Evolutionary conservation across 805 yeast species (phyloP), one percentile per base, ranked within the genome.

Genomic region (Kazachstania africana): DNA sequence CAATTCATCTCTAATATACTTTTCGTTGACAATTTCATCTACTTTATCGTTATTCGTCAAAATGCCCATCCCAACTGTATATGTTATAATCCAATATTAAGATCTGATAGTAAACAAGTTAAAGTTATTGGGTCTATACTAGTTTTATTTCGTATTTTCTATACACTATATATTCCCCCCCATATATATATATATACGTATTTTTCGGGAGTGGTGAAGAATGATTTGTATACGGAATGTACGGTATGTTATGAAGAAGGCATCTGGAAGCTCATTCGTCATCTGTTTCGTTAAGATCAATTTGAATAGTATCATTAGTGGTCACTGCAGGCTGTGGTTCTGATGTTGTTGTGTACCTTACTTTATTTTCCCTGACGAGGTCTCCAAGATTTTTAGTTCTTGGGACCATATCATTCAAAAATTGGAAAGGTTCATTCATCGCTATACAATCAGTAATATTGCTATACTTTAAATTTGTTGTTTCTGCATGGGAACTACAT

Each of bases 401-500:
- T 9, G 50, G 53, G 14, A 52, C 31, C 24, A 51, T 39, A 19
- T 53, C 55, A 14, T 39, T 33, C 21, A 51, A 26, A 26, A 50
- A 48, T 18, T 38, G 39, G 33, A 39, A 47, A 8, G 41, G 36
- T 16, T 46, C 49, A 14, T 38, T 30, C 19, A 36, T 37, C 1
- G 43, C 29, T 2, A 46, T 38, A 8, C 37, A 37, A 18, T 40
- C 36, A 4, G 54, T 38, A 13, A 51, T 33, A 32, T 50, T 49
- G 17, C 43, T 43, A 23, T 51, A 51, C 1, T 36, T 39, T 12
- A 50, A 32, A 15, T 39, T 36, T 5, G 36, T 6, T 28, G 12
- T 12, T 5, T 20, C 24, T 14, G 8, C 15, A 8, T 27, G n/a
- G 14, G 8, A 19, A 16, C 16, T 16, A 17, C 16, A 16, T 16